A percentile compares a stretch with the other conserved stretches of the same genome.
These are phyloP conservation scores for Picochlorum sp. DNA, from an alignment of 139 green algal species.

Conservation along the genomic window DNA sequence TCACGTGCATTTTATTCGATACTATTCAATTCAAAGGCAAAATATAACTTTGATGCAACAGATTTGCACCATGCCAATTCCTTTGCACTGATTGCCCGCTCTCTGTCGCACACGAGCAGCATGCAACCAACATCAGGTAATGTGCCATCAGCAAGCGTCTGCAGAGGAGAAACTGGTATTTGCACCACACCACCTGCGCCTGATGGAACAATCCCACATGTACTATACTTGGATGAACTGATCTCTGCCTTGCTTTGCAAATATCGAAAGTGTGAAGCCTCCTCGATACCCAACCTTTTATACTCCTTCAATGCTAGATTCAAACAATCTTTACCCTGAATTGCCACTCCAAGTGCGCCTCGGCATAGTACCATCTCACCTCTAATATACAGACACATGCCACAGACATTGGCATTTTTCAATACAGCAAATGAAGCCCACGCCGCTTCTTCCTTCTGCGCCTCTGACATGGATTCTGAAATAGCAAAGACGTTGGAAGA, in stretches of 20 bases:
- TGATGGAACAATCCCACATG: not conserved
- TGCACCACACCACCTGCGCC: not conserved
- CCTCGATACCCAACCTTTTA: not conserved
- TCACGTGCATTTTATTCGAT: not conserved
- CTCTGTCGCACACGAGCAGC: constrained; percentile 47
- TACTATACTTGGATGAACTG: too few species aligned
- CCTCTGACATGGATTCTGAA: constrained; percentile 9
- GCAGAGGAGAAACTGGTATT: not conserved
- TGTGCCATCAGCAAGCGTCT: not conserved
- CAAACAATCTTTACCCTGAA: constrained; percentile 16
- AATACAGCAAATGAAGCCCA: constrained; percentile 74
- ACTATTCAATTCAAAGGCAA: not conserved
- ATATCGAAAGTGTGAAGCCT: too few species aligned
- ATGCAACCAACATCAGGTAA: constrained; percentile 10
- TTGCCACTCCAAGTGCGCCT: constrained; percentile 25
- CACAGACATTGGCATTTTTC: constrained; percentile 74
- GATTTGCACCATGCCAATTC: constrained; percentile 49
- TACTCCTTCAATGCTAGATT: not conserved
- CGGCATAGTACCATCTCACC: constrained; percentile 27
- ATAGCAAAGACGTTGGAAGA: constrained; percentile 46
- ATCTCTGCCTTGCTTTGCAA: too few species aligned
- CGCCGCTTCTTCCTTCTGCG: constrained; percentile 59
- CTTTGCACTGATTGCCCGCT: constrained; percentile 44
- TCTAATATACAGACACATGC: constrained; percentile 39
- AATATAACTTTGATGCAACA: constrained; percentile 47